These are phyloP conservation scores for Solidago caesia DNA, from an alignment of 129 eudicot species.

Conservation along the genomic window DNA sequence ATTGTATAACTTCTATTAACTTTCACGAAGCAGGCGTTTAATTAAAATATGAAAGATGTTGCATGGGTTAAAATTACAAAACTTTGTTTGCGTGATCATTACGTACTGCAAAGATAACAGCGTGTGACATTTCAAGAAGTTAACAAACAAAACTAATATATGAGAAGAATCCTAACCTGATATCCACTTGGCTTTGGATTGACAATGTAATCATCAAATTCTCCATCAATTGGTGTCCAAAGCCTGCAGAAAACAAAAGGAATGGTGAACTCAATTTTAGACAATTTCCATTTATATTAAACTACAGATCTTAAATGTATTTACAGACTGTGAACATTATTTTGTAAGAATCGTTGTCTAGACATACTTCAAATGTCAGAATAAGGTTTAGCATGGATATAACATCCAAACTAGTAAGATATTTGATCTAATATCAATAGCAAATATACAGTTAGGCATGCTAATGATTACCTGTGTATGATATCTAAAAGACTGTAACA, in stretches of 20 bases:
- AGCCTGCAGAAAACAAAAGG: conserved; percentile 53
- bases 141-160: conserved; percentile 15
- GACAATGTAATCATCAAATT: conserved; percentile 92
- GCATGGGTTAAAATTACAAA: not conserved
- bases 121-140: conserved; percentile 11
- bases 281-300: conserved; percentile 4
- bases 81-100: conserved; percentile 1
- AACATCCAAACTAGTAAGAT: not conserved
- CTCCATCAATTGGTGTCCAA: conserved; percentile 96
- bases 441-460: not conserved
- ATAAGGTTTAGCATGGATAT: conserved; percentile 1
- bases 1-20: not conserved
- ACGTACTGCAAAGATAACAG: conserved; percentile 5
- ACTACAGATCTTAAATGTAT: not conserved
- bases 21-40: not conserved
- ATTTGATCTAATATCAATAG: conserved; percentile 8
- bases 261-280: conserved; percentile 9
- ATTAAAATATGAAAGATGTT: not conserved
- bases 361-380: conserved; percentile 2
- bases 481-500: conserved; percentile 87
- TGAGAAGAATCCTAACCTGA: conserved; percentile 52
- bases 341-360: not conserved
- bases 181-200: conserved; percentile 98
- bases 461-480: conserved; percentile 55
- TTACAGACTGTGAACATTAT: not conserved